Base-by-base conservation (phyloP, 208 protist species). In the Porcisia deanei region DNA sequence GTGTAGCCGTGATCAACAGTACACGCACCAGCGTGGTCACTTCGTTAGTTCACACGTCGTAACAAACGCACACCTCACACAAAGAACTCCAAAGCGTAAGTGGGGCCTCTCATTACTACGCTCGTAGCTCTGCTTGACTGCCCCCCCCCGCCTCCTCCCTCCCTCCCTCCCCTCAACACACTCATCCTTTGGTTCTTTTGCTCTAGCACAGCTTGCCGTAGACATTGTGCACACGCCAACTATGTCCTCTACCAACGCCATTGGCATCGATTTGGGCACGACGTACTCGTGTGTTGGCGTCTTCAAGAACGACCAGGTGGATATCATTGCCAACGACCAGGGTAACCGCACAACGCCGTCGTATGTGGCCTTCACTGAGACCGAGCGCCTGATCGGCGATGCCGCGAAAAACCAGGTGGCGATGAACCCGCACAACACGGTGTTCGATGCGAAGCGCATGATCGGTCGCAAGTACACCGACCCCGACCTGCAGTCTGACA, bases 251-350 rank as follows among this genome's bases (percentile, higher is more conserved):
- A 81, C 82, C n/a, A 83, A 68, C 61, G 89, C 91, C 64, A 92
- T 97, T 63, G 93, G 92, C 78, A 99, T 99, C 82, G 97, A 99
- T 90, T 87, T 99, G 25, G 97, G 97, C 52, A 99, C 98, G 34
- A 99, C 98, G 43, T 99, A 99, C 91, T 98, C 93, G 57, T 99
- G 98, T 87, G 98, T 99, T 39, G 98, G 97, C 77, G 96, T 99
- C 43, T 99, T 93, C 84, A 95, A 98, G 87, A 98, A 98, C 76
- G 98, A 98, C 12, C 92, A 88, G 65, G 93, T 97, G 14, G 90
- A 96, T 60, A 96, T 98, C 65, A 97, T 98, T 65, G 92, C 90
- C 53, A 98, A 97, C 76, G 93, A 98, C 70, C 88, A 99, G 87
- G 96, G 96, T 70, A 93, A 94, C 79, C 93, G 94, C 81, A 98